Percentiles rank a stretch among this genome's conserved stretches.
These are phyloP conservation scores for Coniochaeta ligniaria DNA, from an alignment of 2,329 filamentous ascomycete species.

Conservation along the genomic window DNA sequence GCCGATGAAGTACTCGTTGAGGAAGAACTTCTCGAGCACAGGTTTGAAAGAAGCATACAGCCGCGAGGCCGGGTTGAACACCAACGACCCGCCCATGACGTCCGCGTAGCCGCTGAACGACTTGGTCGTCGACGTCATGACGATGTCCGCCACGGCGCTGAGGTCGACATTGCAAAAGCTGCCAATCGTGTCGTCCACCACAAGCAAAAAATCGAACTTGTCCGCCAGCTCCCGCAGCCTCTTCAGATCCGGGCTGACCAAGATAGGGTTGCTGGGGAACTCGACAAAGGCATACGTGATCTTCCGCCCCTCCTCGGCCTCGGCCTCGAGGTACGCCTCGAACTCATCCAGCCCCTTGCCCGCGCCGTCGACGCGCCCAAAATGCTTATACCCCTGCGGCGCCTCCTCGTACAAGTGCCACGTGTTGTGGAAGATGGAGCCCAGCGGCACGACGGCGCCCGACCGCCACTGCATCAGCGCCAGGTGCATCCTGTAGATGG, in stretches of 20 bases:
- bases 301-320: constrained; percentile 26
- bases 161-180: constrained; percentile 44
- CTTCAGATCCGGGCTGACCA: constrained; percentile 31
- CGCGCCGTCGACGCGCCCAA: constrained; percentile 32
- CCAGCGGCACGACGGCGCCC: constrained; percentile 34
- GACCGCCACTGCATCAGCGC: constrained; percentile 26
- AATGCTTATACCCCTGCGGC: constrained; percentile 36
- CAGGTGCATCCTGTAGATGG: constrained; percentile 35
- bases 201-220: constrained; percentile 34
- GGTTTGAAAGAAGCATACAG: constrained; percentile 30
- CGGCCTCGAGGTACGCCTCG: constrained; percentile 34
- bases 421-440: constrained; percentile 44
- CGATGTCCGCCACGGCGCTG: constrained; percentile 36
- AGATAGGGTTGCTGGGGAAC: constrained; percentile 38
- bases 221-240: constrained; percentile 30
- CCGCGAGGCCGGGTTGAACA: constrained; percentile 38
- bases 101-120: constrained; percentile 50
- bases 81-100: constrained; percentile 43
- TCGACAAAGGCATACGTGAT: constrained; percentile 43
- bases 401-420: constrained; percentile 38
- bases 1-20: constrained; percentile 37
- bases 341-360: constrained; percentile 31
- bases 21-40: constrained; percentile 19
- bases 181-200: constrained; percentile 42
- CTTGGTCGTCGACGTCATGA: constrained; percentile 50